Conservation (phyloP, 441 rosid genomes). For the Eruca vesicaria region DNA sequence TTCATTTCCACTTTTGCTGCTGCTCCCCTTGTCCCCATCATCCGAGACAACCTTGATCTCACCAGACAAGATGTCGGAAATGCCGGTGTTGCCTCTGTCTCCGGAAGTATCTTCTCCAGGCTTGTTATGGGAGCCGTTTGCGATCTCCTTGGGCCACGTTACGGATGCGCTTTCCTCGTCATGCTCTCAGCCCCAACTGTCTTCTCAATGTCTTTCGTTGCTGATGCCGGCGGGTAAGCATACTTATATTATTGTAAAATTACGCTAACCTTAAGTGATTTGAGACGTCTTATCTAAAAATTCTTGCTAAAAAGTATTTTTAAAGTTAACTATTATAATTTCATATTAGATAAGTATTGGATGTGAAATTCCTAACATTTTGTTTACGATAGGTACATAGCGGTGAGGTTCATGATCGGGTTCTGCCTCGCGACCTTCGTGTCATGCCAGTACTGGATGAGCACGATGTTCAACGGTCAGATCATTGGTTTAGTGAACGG, state of each 20-base stretch:
- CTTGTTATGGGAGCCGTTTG: conserved; percentile 77
- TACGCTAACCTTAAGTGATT: background rate
- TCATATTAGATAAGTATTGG: background rate
- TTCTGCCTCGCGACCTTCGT: conserved; percentile 86
- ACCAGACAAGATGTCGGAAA: conserved; percentile 65
- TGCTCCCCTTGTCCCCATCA: conserved; percentile 82
- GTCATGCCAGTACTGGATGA: conserved; percentile 95
- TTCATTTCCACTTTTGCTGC: conserved; percentile 84
- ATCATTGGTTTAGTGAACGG: conserved; percentile 81
- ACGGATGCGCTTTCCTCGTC: conserved; percentile 72
- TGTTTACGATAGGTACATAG: conserved; percentile 34
- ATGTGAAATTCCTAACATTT: background rate
- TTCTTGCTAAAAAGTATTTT: too few relatives aligned
- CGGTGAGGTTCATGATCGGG: conserved; percentile 85
- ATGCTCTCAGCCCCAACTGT: conserved; percentile 81
- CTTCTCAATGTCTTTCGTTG: conserved; percentile 71
- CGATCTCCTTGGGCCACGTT: conserved; percentile 78
- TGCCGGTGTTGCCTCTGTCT: conserved; percentile 89
- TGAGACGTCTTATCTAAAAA: background rate
- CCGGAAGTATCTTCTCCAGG: conserved; percentile 88
- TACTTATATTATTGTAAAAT: background rate
- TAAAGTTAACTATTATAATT: too few relatives aligned
- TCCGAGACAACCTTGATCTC: conserved; percentile 67
- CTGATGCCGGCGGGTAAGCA: conserved; percentile 52
- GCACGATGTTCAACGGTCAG: conserved; percentile 86